Evolutionary conservation across 2,329 filamentous ascomycete species (phyloP), one percentile per base, ranked within the genome.

Genomic region (Pezicula carpinea): DNA sequence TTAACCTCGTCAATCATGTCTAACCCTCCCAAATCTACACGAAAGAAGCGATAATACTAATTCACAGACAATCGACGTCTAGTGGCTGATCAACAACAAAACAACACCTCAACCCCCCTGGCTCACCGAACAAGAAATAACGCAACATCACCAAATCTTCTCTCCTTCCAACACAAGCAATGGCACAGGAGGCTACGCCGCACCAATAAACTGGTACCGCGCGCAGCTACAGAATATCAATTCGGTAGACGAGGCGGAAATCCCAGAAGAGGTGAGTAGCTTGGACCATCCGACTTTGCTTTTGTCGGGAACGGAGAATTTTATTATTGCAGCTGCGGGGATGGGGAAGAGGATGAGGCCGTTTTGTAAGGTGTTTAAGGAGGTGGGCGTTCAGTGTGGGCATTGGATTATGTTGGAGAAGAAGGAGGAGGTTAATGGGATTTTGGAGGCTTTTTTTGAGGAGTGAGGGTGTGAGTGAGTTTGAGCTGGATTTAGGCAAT

Each of bases 321-420:
- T 48, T 18, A 56, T 55, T 21, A 50, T 43, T 1, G 42, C 41
- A 5, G 29, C 44, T 3, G 50, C 54, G 4, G 42, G 52, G 35
- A 52, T 53, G 13, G 43, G 43, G 1, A 46, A 39, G 3, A 50
- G 53, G 22, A 56, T 56, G 54, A 48, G 51, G 23, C 19, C 17
- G 6, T 40, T 34, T 18, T 41, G 34, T 21, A 32, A 19, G 2
- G 26, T 48, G 7, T 22, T 57, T 10, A 23, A 39, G 13, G 42
- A 48, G 6, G 26, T 44, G 14, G 42, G 40, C 11, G 10, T 50
- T 17, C 42, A 53, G 3, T 42, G 42, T 1, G 49, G 53, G 5
- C 53, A 56, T 49, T 58, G 52, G 55, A 43, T 56, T 22, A 46
- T 48, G 50, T 17, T 58, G 17, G 48, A 56, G 46, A 48, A 36